phyloP scores from a whole-genome alignment of 164 flowering plant species.

The Liriodendron chinense region DNA sequence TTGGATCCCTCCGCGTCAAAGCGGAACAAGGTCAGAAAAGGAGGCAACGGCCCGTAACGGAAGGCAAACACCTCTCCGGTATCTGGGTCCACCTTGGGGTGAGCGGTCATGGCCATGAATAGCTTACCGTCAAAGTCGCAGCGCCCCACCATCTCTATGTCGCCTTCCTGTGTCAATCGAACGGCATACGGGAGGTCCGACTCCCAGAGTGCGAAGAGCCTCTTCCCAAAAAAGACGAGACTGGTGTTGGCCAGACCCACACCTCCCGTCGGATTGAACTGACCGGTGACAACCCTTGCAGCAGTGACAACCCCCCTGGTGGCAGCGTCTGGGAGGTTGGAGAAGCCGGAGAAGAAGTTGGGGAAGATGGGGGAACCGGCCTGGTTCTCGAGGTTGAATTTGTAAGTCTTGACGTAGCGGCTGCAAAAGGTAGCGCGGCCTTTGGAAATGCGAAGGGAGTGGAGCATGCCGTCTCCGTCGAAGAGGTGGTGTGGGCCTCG shows the following conservation, averaged over 20 bases:
- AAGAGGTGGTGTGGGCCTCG: conserved; percentile 82
- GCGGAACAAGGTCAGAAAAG: conserved; percentile 57
- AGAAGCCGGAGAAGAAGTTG: conserved; percentile 58
- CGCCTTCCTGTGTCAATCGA: conserved; percentile 43
- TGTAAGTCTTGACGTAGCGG: conserved; percentile 74
- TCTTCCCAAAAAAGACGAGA: conserved; percentile 45
- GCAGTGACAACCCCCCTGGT: conserved; percentile 49
- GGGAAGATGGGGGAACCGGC: conserved; percentile 50
- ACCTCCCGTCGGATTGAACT: conserved; percentile 49
- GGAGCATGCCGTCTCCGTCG: conserved; percentile 96
- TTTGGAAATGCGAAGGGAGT: conserved; percentile 44
- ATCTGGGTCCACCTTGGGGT: conserved; percentile 65
- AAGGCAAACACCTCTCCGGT: conserved; percentile 72
- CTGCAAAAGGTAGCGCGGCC: conserved; percentile 70
- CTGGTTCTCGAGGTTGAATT: conserved; percentile 41
- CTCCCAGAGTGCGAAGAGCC: conserved; percentile 63
- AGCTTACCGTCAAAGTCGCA: conserved; percentile 52
- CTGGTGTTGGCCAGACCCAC: conserved; percentile 76
- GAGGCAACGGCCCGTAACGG: conserved; percentile 59
- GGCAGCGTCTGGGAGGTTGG: conserved; percentile 44
- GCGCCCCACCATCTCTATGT: conserved; percentile 61
- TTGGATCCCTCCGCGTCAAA: conserved; percentile 44
- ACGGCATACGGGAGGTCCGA: conserved; percentile 70
- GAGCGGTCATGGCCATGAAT: conserved; percentile 71
- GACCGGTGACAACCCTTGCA: conserved; percentile 46